Evolutionary conservation across 31 red algal genomes (phyloP).

Genomic region (Odonthalia washingtoniensis): DNA sequence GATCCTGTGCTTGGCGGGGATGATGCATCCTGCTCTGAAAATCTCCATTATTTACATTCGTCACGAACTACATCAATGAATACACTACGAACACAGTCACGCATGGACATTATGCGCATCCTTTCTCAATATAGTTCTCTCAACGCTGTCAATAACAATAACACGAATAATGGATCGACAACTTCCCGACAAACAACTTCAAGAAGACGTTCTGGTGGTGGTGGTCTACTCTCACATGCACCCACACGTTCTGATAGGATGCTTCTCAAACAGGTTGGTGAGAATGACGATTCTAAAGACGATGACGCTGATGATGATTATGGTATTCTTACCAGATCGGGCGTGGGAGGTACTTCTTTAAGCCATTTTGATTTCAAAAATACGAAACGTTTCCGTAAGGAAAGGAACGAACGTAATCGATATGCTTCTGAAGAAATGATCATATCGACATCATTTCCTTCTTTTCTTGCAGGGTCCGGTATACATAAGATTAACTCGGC

Average conservation of each 20-base stretch:
- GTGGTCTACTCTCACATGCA: constrained; percentile 18
- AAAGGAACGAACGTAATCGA: constrained; percentile 77
- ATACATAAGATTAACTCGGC: too few species aligned
- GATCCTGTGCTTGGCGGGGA: too few species aligned
- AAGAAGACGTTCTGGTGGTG: too few species aligned
- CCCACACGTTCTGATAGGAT: constrained; percentile 62
- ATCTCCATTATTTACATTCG: neutral
- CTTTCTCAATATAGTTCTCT: neutral
- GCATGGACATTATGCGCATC: neutral
- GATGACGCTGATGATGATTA: constrained; percentile 42
- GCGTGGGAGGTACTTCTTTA: constrained; percentile 41
- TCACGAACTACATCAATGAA: neutral
- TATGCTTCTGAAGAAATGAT: constrained; percentile 91
- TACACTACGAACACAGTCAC: neutral
- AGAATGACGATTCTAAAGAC: constrained; percentile 66
- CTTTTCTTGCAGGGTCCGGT: too few species aligned
- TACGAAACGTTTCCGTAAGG: constrained; percentile 53
- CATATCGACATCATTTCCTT: constrained; percentile 77
- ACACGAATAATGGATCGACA: too few species aligned
- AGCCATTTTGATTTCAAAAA: constrained; percentile 17
- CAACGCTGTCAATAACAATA: too few species aligned
- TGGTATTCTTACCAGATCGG: constrained; percentile 26
- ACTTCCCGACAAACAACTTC: too few species aligned
- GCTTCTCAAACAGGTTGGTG: constrained; percentile 38
- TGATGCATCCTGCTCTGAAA: too few species aligned